Evolutionary conservation across 768 basidiomycete genomes (phyloP).

Genomic region (Rubroboletus satanas): DNA sequence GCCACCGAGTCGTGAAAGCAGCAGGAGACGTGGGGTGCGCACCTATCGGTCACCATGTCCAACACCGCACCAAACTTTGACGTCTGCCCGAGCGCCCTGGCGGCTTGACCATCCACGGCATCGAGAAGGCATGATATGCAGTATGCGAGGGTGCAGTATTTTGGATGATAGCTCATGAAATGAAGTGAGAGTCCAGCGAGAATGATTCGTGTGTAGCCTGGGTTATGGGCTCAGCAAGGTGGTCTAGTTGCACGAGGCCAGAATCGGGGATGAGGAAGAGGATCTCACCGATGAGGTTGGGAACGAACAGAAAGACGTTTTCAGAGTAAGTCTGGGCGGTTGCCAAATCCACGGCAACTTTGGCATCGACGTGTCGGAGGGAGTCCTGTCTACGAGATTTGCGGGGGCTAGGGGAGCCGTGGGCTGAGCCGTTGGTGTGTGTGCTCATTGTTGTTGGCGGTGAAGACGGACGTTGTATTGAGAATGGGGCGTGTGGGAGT

Average conservation of each 20-base stretch:
- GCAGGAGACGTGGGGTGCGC: slow-evolving; percentile 21
- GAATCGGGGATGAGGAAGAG: neutral
- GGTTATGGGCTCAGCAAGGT: neutral
- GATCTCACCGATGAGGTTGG: slow-evolving; percentile 87
- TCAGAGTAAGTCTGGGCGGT: slow-evolving; percentile 85
- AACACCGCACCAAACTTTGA: slow-evolving; percentile 97
- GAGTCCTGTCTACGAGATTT: slow-evolving; percentile 47
- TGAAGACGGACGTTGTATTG: neutral
- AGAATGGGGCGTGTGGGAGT: neutral
- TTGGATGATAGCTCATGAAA: slow-evolving; percentile 94
- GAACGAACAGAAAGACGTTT: slow-evolving; percentile 96
- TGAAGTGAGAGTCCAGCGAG: slow-evolving; percentile 84
- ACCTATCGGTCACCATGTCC: slow-evolving; percentile 99
- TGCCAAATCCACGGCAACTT: slow-evolving; percentile 82
- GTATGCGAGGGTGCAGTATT: slow-evolving; percentile 87
- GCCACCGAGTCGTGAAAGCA: neutral
- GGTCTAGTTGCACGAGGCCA: neutral
- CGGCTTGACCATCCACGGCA: slow-evolving; percentile 92
- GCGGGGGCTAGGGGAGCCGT: slow-evolving; percentile 26
- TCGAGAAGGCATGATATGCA: slow-evolving; percentile 89
- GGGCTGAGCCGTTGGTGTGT: slow-evolving; percentile 27
- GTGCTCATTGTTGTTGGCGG: slow-evolving; percentile 22
- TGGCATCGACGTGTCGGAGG: slow-evolving; percentile 74
- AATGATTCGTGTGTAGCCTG: slow-evolving; percentile 89
- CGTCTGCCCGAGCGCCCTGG: slow-evolving; percentile 82